Evolutionary conservation across 2,329 filamentous ascomycete genomes (phyloP), one percentile per base, ranked within the genome.

Genomic region (Nothopassalora personata): DNA sequence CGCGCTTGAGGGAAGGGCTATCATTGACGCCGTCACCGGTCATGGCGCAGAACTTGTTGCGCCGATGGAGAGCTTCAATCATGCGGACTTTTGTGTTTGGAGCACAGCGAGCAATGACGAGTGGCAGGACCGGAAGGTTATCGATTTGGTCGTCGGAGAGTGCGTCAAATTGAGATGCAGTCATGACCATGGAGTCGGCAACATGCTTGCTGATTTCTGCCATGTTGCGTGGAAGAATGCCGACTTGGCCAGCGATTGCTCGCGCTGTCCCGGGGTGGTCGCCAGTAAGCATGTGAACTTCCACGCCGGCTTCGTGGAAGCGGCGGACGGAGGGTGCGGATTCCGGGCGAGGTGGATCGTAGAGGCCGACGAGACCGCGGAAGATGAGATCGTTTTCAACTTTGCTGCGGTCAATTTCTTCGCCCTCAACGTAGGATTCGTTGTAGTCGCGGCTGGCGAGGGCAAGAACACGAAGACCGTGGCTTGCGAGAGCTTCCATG

Each of bases 21-120:
- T 95, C 90, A 70, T 95, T 95, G 62, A 94, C 90, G 50, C 90
- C 90, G 67, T 95, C 90, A 59, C 90, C 90, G 18, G 90, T 94
- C 90, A 95, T 94, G 60, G 90, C 90, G 73, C 87, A 90, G 73
- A 89, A 93, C 19, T 83, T 82, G 23, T 83, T 81, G 45, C 90
- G 86, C 15, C 91, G 85, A 64, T 92, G 89, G 15, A 96, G 82
- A 5, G 91, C 90, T 66, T 92, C 89, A 54, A 96, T 92, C 90
- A 96, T 95, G 60, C 90, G 86, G 4, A 91, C 90, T 76, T 96
- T 96, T 43, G 91, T 95, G 60, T 89, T 85, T 0, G 91, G 91
- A 0, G 89, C 88, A 71, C 90, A 95, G 39, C 91, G 86, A 39
- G 91, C 90, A 60, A 95, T 87, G 8, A 95, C 91, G 0, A 93